A percentile compares a stretch with the other conserved stretches of the same genome.
Evolutionary conservation across 2,329 filamentous ascomycete genomes (phyloP).

Genomic region (Pseudopithomyces chartarum): DNA sequence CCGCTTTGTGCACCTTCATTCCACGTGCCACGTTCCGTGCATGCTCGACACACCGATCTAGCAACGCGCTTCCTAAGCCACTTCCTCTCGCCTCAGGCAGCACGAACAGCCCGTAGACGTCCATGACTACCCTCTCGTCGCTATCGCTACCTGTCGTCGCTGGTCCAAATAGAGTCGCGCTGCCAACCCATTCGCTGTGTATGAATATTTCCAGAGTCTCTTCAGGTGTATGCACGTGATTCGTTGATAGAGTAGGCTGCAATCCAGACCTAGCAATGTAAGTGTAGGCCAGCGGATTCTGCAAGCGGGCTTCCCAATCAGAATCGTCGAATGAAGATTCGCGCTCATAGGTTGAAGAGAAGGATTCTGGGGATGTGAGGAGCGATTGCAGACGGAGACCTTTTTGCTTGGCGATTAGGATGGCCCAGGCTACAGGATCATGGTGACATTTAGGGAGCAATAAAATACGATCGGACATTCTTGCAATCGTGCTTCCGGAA

Average conservation of each 20-base stretch:
- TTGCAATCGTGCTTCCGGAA: background rate
- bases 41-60: slow-evolving; percentile 20
- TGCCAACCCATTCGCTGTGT: slow-evolving; percentile 17
- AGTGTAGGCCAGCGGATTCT: slow-evolving; percentile 18
- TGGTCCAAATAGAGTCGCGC: slow-evolving; percentile 14
- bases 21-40: slow-evolving; percentile 9
- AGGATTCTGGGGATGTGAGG: slow-evolving; percentile 16
- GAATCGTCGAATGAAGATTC: slow-evolving; percentile 12
- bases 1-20: background rate
- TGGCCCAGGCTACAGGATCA: slow-evolving; percentile 11
- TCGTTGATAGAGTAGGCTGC: background rate
- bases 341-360: slow-evolving; percentile 21
- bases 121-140: slow-evolving; percentile 14
- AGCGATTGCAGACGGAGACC: slow-evolving; percentile 21
- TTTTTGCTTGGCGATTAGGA: slow-evolving; percentile 15
- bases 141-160: background rate
- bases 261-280: slow-evolving; percentile 9
- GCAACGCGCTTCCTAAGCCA: slow-evolving; percentile 34
- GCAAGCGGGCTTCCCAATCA: slow-evolving; percentile 22
- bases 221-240: background rate
- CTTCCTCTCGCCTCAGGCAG: slow-evolving; percentile 22
- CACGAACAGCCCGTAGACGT: slow-evolving; percentile 38
- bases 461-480: background rate
- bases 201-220: background rate
- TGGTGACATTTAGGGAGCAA: slow-evolving; percentile 3